A percentile compares a stretch with the other conserved stretches of the same genome.
These are phyloP conservation scores for Camellia lanceoleosa DNA, from an alignment of 148 eudicot genomes.

Conservation along the genomic window DNA sequence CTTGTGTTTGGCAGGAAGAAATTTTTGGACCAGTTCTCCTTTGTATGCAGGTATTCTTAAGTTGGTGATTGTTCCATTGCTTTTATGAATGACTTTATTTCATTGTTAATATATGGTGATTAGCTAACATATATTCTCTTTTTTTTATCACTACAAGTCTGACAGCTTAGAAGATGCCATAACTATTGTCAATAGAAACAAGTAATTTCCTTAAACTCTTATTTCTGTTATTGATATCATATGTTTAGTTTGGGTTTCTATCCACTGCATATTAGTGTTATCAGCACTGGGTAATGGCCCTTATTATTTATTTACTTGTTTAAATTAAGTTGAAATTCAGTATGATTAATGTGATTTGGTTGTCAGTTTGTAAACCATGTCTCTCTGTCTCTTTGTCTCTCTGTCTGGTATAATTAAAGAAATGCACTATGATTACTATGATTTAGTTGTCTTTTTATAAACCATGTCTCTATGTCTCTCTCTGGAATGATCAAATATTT, in stretches of 20 bases:
- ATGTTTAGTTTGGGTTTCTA: background rate
- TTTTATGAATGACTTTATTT: background rate
- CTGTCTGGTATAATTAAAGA: no score
- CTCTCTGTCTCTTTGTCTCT: background rate
- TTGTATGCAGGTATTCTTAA: conserved; percentile 33
- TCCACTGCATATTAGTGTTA: background rate
- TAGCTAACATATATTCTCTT: conserved; percentile 1
- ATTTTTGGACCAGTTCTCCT: conserved; percentile 42
- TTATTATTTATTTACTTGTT: background rate
- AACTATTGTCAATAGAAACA: conserved; percentile 33
- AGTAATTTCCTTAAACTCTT: conserved; percentile 21
- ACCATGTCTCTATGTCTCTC: background rate
- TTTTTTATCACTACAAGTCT: conserved; percentile 24
- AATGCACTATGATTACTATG: background rate
- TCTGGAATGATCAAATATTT: background rate
- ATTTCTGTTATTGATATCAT: background rate
- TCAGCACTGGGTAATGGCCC: background rate
- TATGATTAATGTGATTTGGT: background rate
- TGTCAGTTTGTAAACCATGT: background rate
- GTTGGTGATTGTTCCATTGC: background rate
- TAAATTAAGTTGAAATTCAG: background rate
- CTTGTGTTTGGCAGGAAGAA: conserved; percentile 33
- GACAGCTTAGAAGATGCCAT: conserved; percentile 46
- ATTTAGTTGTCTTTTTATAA: background rate
- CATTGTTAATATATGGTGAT: background rate